A percentile compares a stretch with the other conserved stretches of the same genome.
phyloP scores from a whole-genome alignment of 2,329 filamentous ascomycete genomes.

The Xylariaceae sp. region DNA sequence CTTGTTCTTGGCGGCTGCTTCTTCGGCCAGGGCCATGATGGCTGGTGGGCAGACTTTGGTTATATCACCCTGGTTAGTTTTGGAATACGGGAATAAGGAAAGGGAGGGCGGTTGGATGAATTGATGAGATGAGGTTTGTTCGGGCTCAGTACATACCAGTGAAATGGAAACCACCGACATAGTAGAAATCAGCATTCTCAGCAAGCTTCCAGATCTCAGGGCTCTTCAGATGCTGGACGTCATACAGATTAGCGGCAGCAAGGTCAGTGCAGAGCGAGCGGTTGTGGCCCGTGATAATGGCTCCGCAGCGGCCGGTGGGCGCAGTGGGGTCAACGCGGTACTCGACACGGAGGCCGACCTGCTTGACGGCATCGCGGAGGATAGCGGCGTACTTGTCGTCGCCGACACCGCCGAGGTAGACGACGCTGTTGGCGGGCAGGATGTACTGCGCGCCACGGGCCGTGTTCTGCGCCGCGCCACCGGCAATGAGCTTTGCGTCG shows the following conservation, averaged over 20 bases:
- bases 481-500: slow-evolving; percentile 89
- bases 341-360: slow-evolving; percentile 86
- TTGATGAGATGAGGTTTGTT: no score
- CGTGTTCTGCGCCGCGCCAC: slow-evolving; percentile 95
- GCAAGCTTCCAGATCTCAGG: slow-evolving; percentile 89
- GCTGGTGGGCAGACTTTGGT: slow-evolving; percentile 73
- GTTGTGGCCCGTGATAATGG: slow-evolving; percentile 95
- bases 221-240: slow-evolving; percentile 85
- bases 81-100: no score
- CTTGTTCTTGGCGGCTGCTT: slow-evolving; percentile 88
- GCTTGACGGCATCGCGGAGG: slow-evolving; percentile 76
- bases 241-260: slow-evolving; percentile 94
- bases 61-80: slow-evolving; percentile 3
- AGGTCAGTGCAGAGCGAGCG: slow-evolving; percentile 92
- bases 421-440: slow-evolving; percentile 79
- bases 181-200: slow-evolving; percentile 82
- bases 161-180: slow-evolving; percentile 94
- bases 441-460: slow-evolving; percentile 96
- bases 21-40: slow-evolving; percentile 82
- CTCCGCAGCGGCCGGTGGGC: slow-evolving; percentile 89
- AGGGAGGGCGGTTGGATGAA: no score
- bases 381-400: slow-evolving; percentile 93
- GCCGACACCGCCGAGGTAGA: slow-evolving; percentile 91
- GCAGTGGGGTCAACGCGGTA: slow-evolving; percentile 84
- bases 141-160: slow-evolving; percentile 42